A percentile compares a stretch with the other conserved stretches of the same genome.
phyloP scores from a whole-genome alignment of 164 flowering plant species.

The Annona cherimola region DNA sequence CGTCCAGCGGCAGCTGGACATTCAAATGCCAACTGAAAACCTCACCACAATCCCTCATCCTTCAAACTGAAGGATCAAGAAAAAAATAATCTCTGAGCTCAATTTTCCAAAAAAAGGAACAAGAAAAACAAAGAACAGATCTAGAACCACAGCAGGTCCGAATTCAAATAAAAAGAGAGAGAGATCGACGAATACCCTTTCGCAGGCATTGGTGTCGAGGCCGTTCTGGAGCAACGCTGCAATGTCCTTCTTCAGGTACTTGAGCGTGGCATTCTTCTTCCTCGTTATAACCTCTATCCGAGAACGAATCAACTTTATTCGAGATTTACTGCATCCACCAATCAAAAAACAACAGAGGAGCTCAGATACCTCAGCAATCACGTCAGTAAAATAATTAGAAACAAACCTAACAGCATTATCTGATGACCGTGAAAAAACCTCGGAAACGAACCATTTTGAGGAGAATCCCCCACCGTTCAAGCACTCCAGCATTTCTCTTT shows the following conservation, averaged over 20 bases:
- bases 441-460: constrained; percentile 52
- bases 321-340: constrained; percentile 54
- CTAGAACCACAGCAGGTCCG: not conserved
- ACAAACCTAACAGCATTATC: not conserved
- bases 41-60: too few relatives aligned
- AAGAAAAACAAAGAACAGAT: not conserved
- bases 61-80: too few relatives aligned
- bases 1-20: too few relatives aligned
- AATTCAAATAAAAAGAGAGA: not conserved
- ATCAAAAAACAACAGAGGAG: not conserved
- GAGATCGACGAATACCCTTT: constrained; percentile 43
- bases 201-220: constrained; percentile 75
- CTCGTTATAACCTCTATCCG: constrained; percentile 65
- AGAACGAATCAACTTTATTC: constrained; percentile 50
- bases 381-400: not conserved
- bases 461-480: constrained; percentile 64
- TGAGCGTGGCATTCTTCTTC: constrained; percentile 70
- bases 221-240: constrained; percentile 80
- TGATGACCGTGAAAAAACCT: constrained; percentile 2
- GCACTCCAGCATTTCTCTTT: constrained; percentile 58
- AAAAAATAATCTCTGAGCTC: too few relatives aligned
- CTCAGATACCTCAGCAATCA: not conserved
- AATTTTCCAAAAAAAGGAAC: too few relatives aligned
- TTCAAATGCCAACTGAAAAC: too few relatives aligned
- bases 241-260: constrained; percentile 72